Base-by-base conservation (phyloP, 2,329 filamentous ascomycete species). In the Fusarium gaditjirri region DNA sequence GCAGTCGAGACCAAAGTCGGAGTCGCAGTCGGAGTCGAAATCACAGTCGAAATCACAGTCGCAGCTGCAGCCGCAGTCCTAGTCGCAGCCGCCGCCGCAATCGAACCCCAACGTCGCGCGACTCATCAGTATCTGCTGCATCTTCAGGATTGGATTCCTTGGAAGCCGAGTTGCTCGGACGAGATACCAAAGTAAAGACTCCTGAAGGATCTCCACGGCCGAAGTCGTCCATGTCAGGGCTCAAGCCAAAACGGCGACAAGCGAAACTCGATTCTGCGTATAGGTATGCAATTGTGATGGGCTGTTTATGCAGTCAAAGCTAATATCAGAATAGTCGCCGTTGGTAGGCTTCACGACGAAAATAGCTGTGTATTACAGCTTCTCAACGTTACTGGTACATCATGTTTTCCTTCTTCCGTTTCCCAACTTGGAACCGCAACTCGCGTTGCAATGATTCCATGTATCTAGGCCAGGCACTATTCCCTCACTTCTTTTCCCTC, bases 61-160 rank as follows among this genome's bases (percentile, higher is more conserved):
- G 53, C 7, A 70, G 65, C 23, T 56, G 52, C 14, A 44, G 41
- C 33, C 65, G 66, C n/a, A 68, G 70, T 12, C 67, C 42, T 33
- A 42, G 29, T n/a, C 63, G 64, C n/a, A 56, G 49, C 31, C 64
- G 54, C 13, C 56, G 56, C 41, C 61, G 61, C 54, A 62, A 50
- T 38, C 75, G 71, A 54, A 78, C 80, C 10, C 72, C 73, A 29
- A 74, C 69, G 21, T 80, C 80, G 8, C 70, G 77, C 33, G 74
- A 73, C 41, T 81, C 80, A 33, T 79, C 78, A 8, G 71, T 78
- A 21, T 79, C 79, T 23, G 77, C 71, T 53, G 76, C 77, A 38
- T 81, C 80, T 4, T 83, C 81, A 14, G 81, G 82, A 12, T 69
- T 83, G 44, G 81, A 81, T 61, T 83, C 80, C 11, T 67, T 83